Base-by-base conservation (phyloP, 2,329 filamentous ascomycete genomes). In the Colletotrichum cordylinicola region DNA sequence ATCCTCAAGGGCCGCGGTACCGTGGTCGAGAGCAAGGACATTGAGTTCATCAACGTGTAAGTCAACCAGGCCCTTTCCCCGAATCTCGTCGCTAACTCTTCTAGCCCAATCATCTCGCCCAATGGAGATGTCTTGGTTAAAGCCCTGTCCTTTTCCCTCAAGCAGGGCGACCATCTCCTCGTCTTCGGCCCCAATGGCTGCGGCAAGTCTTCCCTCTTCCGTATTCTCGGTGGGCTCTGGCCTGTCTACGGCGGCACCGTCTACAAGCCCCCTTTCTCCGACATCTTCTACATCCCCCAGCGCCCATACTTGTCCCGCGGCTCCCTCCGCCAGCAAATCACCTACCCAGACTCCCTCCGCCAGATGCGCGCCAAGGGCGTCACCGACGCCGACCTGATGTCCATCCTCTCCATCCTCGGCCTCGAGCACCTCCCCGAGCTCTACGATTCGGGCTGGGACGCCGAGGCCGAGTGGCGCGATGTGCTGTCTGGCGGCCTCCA, bases 251-350 rank as follows among this genome's bases (percentile, higher is more conserved):
- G 97, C 78, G 97, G 97, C 67, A 95, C 92, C 2, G 97, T 99
- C 24, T 91, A 95, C 81, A 98, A 98, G 84, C 97, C 97, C 2
- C 93, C 94, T 2, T 97, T 96, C 81, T 93, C 95, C 79, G 94
- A 97, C 82, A 98, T 99, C 82, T 99, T 98, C 86, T 99, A 99
- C 86, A 98, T 99, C 78, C 97, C 97, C 0, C 97, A 99, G 82
- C 93, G 97, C 2, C 97, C 97, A 0, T 99, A 99, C 82, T 90
- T 99, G 2, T 97, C 95, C 16, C 93, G 95, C 69, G 97, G 97
- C 27, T 96, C 94, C 2, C 91, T 99, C n/a, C 93, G 97, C 52
- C 96, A 98, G 84, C 97, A 99, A 82, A 96, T 99, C 80, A 98
- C 97, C 75, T 99, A 99, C 85, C 97, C 97, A 0, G 97, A 99